Evolutionary conservation across 805 yeast genomes (phyloP).

Genomic region (Cyberlindnera euphorbiae): DNA sequence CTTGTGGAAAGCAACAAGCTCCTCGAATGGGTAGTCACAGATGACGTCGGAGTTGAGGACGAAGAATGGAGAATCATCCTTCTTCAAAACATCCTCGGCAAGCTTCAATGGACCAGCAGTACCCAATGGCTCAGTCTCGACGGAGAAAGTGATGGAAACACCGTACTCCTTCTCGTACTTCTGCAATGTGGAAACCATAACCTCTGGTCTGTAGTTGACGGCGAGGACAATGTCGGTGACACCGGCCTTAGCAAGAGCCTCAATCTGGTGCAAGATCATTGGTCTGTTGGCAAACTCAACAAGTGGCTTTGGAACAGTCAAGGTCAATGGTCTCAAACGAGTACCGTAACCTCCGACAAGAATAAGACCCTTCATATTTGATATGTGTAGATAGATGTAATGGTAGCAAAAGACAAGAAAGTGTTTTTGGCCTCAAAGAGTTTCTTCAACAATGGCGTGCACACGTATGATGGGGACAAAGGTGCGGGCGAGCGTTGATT

Average conservation of each 20-base stretch:
- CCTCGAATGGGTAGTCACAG: slow-evolving; percentile 96
- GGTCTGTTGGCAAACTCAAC: slow-evolving; percentile 99
- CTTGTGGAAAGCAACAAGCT: slow-evolving; percentile 87
- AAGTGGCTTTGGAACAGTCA: slow-evolving; percentile 92
- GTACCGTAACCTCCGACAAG: slow-evolving; percentile 99
- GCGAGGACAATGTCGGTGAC: slow-evolving; percentile 98
- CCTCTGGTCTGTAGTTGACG: slow-evolving; percentile 99
- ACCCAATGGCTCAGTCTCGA: slow-evolving; percentile 98
- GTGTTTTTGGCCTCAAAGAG: slow-evolving; percentile 13
- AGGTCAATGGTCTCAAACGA: slow-evolving; percentile 96
- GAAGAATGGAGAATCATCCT: slow-evolving; percentile 95
- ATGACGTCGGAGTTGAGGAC: slow-evolving; percentile 98
- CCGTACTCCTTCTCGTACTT: slow-evolving; percentile 94
- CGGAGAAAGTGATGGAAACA: slow-evolving; percentile 92
- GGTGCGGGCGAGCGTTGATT: no score
- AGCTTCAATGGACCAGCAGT: slow-evolving; percentile 99
- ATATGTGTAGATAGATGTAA: slow-evolving; percentile 22
- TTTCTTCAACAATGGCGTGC: not conserved
- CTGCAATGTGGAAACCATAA: slow-evolving; percentile 92
- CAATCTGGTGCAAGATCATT: slow-evolving; percentile 97
- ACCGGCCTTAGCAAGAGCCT: slow-evolving; percentile 96
- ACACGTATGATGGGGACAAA: no score
- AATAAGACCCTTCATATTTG: slow-evolving; percentile 89
- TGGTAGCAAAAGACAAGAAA: slow-evolving; percentile 1
- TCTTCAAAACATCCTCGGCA: slow-evolving; percentile 89